Evolutionary conservation across 331 rosid species (phyloP), one percentile per base, ranked within the genome.

Genomic region (Pyrus hybrid): DNA sequence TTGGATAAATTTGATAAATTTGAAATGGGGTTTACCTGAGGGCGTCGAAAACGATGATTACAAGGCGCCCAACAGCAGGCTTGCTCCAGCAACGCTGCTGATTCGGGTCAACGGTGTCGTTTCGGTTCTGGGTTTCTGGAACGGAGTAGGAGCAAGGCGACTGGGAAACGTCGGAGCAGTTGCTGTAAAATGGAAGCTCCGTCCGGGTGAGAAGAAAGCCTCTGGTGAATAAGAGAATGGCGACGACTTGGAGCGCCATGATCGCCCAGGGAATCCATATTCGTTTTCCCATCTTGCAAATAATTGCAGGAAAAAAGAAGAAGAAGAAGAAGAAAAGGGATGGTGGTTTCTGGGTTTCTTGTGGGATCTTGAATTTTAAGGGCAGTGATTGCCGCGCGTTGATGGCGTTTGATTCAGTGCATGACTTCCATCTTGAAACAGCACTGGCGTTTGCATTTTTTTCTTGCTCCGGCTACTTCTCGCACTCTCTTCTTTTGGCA

Each of bases 121-220:
- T 45, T 25, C 62, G 71, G 61, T 65, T 76, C 61, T 25, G 56
- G 67, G 57, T 22, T 80, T 56, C 2, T 17, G 76, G 70, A 22
- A 16, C 28, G n/a, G 56, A 4, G 23, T 54, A 70, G 32, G 85
- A 72, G 83, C 99, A 94, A 7, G 93, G 91, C 5, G 97, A 92
- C 25, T 84, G 79, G 4, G 86, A 80, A 41, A 85, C 65, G 57
- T 95, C 96, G 69, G 96, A 78, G 90, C 92, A 87, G 10, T 85
- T 87, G 79, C 97, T 90, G 86, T 77, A 77, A 69, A 67, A 78
- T 8, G 97, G 97, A 83, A 95, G 99, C 83, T 95, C 99, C 22
- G 97, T 92, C 62, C 99, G 83, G 7, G 97, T 92, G 63, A 95
- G 96, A n/a, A 95, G 90, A 78, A 92, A 95, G 10, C 97, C 99